A percentile compares a stretch with the other conserved stretches of the same genome.
Evolutionary conservation across 345 rosid species (phyloP).

Genomic region (Noccaea bulbosa): DNA sequence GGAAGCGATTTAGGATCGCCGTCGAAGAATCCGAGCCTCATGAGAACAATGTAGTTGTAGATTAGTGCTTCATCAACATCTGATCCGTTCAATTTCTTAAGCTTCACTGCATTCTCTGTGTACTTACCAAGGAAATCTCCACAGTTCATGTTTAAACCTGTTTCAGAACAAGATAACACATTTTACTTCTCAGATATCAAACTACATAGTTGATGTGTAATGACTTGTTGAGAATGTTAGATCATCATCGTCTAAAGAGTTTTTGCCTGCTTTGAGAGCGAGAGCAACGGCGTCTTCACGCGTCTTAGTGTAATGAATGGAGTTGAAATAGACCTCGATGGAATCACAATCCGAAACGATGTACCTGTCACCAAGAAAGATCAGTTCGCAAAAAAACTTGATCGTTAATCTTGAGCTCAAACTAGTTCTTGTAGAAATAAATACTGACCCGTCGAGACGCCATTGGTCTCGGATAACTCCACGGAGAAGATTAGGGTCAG

Average conservation of each 20-base stretch:
- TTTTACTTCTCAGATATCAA: background rate
- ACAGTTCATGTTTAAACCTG: conserved; percentile 75
- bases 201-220: too few species aligned
- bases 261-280: conserved; percentile 58
- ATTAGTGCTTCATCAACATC: conserved; percentile 39
- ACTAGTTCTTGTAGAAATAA: conserved; percentile 23
- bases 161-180: conserved; percentile 8
- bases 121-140: conserved; percentile 49
- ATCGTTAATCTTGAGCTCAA: conserved; percentile 13
- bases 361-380: conserved; percentile 45
- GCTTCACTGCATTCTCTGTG: conserved; percentile 46
- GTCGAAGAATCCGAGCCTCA: conserved; percentile 73
- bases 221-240: too few species aligned
- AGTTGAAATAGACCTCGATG: conserved; percentile 53
- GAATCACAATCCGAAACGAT: conserved; percentile 82
- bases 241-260: too few species aligned
- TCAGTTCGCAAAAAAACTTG: background rate
- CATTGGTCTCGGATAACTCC: conserved; percentile 51
- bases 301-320: conserved; percentile 52
- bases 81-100: conserved; percentile 52
- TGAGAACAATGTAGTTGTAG: conserved; percentile 49
- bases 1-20: conserved; percentile 48
- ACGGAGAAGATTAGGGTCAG: conserved; percentile 52
- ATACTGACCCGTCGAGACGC: conserved; percentile 54
- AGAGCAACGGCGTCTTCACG: conserved; percentile 65